phyloP scores from a whole-genome alignment of 2,329 filamentous ascomycete genomes.

The Hypoxylon sp. region DNA sequence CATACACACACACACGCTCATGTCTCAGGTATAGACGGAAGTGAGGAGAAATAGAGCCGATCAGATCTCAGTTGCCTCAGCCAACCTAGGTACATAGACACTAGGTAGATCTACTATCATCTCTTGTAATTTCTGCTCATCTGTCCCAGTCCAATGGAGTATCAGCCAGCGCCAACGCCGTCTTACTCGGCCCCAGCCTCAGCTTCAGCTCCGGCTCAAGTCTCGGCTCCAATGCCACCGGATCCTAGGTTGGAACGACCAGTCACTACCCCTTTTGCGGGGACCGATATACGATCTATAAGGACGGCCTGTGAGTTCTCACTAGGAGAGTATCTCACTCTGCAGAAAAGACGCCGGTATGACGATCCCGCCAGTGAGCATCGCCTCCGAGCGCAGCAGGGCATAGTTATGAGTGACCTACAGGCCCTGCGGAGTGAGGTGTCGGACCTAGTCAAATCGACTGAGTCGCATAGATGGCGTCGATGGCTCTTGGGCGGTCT shows the following conservation, averaged over 20 bases:
- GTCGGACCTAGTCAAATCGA: constrained; percentile 59
- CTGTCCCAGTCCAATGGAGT: constrained; percentile 38
- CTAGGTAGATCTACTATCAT: neutral
- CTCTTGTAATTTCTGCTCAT: neutral
- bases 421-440: constrained; percentile 62
- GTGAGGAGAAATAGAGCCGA: constrained; percentile 5
- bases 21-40: neutral
- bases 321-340: constrained; percentile 54
- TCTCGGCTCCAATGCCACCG: constrained; percentile 26
- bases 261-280: constrained; percentile 39
- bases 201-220: constrained; percentile 17
- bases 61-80: neutral
- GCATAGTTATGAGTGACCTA: constrained; percentile 62
- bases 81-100: neutral
- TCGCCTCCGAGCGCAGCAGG: constrained; percentile 61
- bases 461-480: constrained; percentile 67
- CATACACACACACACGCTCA: too few relatives aligned
- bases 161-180: constrained; percentile 36
- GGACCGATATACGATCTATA: constrained; percentile 47
- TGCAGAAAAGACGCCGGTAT: constrained; percentile 54
- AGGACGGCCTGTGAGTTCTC: constrained; percentile 53
- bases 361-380: constrained; percentile 59
- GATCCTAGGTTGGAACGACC: constrained; percentile 37
- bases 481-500: constrained; percentile 67
- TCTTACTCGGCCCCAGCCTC: constrained; percentile 31